Evolutionary conservation across 2,329 filamentous ascomycete species (phyloP), one percentile per base, ranked within the genome.

Genomic region (Falciphora oryzae): DNA sequence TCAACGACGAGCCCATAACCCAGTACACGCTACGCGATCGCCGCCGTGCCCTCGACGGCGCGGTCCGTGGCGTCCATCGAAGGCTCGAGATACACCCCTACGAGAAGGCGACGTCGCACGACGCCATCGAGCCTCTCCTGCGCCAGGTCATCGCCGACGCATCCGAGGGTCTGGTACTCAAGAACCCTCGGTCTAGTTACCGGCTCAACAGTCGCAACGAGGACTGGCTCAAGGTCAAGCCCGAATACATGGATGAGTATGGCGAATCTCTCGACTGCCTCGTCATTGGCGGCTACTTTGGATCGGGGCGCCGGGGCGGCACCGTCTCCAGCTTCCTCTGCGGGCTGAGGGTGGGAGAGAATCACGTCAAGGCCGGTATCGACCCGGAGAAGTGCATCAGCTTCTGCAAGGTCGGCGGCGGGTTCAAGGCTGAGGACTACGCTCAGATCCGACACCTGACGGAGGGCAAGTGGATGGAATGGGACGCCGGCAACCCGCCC

Each of bases 401-500:
- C n/a, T 97, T 99, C 78, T 96, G 93, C 82, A 97, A 95, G 75
- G 95, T 99, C 22, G 95, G 95, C n/a, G 95, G 95, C 63, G 95
- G 95, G 0, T 93, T 98, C 74, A 88, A 85, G 18, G 89, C 87
- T 0, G 86, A 90, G 63, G 95, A 99, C 72, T 98, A 97, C 73
- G 87, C 89, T 0, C 86, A 89, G 65, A 89, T 99, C 59, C 83
- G 87, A 6, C 92, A 96, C 71, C 83, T 87, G 29, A 98, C 94
- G 0, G 91, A 97, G 65, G 93, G 91, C 6, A 97, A 97, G 74
- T 99, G 95, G 95, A 83, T 84, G 16, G 85, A 91, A 38, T 99
- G 93, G 92, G 89, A 97, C 74, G 72, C 81, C 0, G 89, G 86
- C 68, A 88, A 85, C 57, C 92, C 93, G 2, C 94, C 95, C 0